These are phyloP conservation scores for Sphagnurus paluster DNA, from an alignment of 1,284 basidiomycete species.

Conservation along the genomic window DNA sequence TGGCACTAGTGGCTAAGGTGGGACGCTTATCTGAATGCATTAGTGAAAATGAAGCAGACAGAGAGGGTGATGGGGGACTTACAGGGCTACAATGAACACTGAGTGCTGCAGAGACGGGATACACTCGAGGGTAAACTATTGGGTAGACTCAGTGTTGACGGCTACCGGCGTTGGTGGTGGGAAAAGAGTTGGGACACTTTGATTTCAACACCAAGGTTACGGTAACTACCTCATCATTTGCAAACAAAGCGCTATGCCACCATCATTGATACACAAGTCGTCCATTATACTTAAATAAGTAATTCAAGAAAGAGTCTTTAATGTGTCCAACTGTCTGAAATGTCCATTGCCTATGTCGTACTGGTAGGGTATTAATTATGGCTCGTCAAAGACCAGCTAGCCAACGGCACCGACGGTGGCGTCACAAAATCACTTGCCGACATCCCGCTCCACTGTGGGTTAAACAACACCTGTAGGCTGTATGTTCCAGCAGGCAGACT, in stretches of 20 bases:
- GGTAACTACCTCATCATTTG: slow-evolving; percentile 16
- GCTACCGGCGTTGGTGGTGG: slow-evolving; percentile 6
- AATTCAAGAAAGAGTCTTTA: neutral
- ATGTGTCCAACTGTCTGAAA: slow-evolving; percentile 4
- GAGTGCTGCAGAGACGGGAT: slow-evolving; percentile 2
- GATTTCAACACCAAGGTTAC: slow-evolving; percentile 14
- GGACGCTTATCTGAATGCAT: neutral
- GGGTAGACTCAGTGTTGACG: slow-evolving; percentile 1
- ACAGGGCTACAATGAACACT: slow-evolving; percentile 8
- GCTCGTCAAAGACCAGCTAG: slow-evolving; percentile 71
- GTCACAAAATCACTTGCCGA: slow-evolving; percentile 61
- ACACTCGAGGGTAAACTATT: slow-evolving; percentile 11
- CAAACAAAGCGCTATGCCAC: slow-evolving; percentile 1
- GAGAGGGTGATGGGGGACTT: neutral
- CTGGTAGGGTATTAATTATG: slow-evolving; percentile 48
- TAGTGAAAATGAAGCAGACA: neutral
- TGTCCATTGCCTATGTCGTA: slow-evolving; percentile 7
- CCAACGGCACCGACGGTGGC: slow-evolving; percentile 64
- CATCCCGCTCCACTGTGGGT: slow-evolving; percentile 87
- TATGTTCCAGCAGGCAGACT: slow-evolving; percentile 69
- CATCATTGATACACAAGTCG: slow-evolving; percentile 9
- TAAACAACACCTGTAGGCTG: slow-evolving; percentile 80
- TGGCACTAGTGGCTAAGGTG: slow-evolving; percentile 25
- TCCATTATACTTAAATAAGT: slow-evolving; percentile 8
- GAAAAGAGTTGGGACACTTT: slow-evolving; percentile 9